Percentiles rank a stretch among this genome's conserved stretches.
Evolutionary conservation across 1,284 basidiomycete species (phyloP).

Genomic region (Boletus sp.): DNA sequence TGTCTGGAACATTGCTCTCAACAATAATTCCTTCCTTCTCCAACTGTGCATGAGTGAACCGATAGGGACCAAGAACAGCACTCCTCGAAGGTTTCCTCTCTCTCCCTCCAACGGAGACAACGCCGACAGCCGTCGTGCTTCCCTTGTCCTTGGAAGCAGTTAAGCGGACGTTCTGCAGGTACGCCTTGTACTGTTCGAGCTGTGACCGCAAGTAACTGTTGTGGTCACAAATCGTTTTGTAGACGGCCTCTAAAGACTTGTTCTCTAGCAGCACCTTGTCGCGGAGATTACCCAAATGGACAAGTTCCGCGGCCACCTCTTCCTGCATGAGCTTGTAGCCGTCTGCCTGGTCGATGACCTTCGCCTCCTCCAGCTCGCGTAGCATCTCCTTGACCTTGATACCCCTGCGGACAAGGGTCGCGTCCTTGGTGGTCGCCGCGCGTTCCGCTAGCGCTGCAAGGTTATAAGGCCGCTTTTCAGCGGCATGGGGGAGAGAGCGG

Average conservation of each 20-base stretch:
- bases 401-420: slow-evolving; percentile 89
- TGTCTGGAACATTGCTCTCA: slow-evolving; percentile 97
- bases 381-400: slow-evolving; percentile 99
- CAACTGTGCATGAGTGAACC: slow-evolving; percentile 95
- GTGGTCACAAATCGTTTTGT: slow-evolving; percentile 99
- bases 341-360: slow-evolving; percentile 80
- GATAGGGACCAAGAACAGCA: slow-evolving; percentile 89
- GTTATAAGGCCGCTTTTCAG: slow-evolving; percentile 85
- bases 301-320: slow-evolving; percentile 92
- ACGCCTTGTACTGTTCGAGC: slow-evolving; percentile 99
- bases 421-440: slow-evolving; percentile 96
- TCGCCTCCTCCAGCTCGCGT: slow-evolving; percentile 89
- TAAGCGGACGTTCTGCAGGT: slow-evolving; percentile 94
- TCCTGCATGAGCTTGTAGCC: slow-evolving; percentile 95
- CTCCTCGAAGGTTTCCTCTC: slow-evolving; percentile 89
- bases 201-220: slow-evolving; percentile 96
- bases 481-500: slow-evolving; percentile 84
- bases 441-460: slow-evolving; percentile 88
- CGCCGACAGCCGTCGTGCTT: slow-evolving; percentile 82
- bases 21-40: slow-evolving; percentile 99
- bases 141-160: slow-evolving; percentile 86
- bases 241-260: slow-evolving; percentile 89
- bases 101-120: slow-evolving; percentile 93
- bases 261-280: slow-evolving; percentile 96
- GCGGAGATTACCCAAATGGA: slow-evolving; percentile 91